Conservation (phyloP, 2,329 filamentous ascomycete species). For the Fusarium torreyae region DNA sequence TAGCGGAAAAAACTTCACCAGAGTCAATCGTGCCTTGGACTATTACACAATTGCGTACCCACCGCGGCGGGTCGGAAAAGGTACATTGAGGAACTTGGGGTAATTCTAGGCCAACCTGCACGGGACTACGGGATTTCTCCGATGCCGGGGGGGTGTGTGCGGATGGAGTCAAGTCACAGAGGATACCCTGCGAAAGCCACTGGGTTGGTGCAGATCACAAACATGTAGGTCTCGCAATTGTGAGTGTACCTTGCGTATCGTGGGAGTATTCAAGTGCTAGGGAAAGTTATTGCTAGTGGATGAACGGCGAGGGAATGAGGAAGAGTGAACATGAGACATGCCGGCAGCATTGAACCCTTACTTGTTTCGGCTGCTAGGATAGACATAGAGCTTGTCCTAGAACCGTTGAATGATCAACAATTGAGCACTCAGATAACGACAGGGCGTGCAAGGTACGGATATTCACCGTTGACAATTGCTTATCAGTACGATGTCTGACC, state of each 20-base stretch:
- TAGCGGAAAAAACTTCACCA: constrained; percentile 1
- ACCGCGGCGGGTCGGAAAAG: constrained; percentile 32
- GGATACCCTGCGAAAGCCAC: constrained; percentile 24
- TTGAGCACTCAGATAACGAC: not conserved
- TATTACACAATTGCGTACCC: constrained; percentile 46
- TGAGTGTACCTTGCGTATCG: constrained; percentile 13
- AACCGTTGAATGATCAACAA: not conserved
- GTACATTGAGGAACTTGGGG: constrained; percentile 31
- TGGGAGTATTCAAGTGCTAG: not conserved
- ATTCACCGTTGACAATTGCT: not conserved
- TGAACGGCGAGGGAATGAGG: not conserved
- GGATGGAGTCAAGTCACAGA: constrained; percentile 8
- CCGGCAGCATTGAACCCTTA: not conserved
- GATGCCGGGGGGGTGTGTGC: constrained; percentile 36
- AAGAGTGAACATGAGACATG: not conserved
- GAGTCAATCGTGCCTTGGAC: constrained; percentile 15
- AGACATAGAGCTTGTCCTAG: not conserved
- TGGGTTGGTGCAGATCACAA: constrained; percentile 27
- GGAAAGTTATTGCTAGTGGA: constrained; percentile 2
- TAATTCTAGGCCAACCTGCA: not conserved
- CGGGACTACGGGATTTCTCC: constrained; percentile 30
- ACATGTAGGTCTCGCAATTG: constrained; percentile 29
- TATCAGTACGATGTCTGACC: not conserved
- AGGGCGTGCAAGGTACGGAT: too few species aligned
- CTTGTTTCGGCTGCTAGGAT: not conserved